phyloP scores from a whole-genome alignment of 331 rosid species.

The Quercus tomentella region DNA sequence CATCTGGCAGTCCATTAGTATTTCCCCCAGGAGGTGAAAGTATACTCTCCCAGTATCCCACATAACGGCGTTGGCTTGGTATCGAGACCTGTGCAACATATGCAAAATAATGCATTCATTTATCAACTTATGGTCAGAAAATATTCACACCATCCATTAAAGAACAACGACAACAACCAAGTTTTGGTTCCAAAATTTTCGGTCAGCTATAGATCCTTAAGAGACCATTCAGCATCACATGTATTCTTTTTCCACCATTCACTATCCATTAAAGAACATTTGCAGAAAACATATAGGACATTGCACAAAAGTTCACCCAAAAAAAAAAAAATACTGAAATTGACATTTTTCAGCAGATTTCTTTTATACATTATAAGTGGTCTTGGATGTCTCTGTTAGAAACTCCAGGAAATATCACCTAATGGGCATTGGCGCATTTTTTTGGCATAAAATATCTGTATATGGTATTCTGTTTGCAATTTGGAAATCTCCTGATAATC shows the following conservation, averaged over 20 bases:
- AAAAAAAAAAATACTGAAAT: background rate
- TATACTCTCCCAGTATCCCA: slow-evolving; percentile 61
- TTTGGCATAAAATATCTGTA: background rate
- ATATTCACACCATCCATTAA: background rate
- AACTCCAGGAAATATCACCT: too few relatives aligned
- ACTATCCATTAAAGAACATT: background rate
- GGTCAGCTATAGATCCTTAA: too few relatives aligned
- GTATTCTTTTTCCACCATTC: background rate
- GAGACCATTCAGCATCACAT: too few relatives aligned
- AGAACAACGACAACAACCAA: background rate
- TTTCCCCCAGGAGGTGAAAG: slow-evolving; percentile 48
- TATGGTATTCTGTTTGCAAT: background rate
- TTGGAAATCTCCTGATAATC: background rate
- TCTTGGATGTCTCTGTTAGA: too few relatives aligned
- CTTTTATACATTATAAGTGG: too few relatives aligned
- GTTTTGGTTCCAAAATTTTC: too few relatives aligned
- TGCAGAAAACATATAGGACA: background rate
- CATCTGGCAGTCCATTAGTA: slow-evolving; percentile 31
- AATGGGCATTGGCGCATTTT: background rate
- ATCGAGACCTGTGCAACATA: slow-evolving; percentile 74
- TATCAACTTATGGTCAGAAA: background rate
- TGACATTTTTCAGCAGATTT: background rate
- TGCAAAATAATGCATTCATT: slow-evolving; percentile 6
- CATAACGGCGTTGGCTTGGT: slow-evolving; percentile 97
- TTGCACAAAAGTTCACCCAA: background rate